Conservation (phyloP, 352 stramenopile species). For the Phytopythium boreale region DNA sequence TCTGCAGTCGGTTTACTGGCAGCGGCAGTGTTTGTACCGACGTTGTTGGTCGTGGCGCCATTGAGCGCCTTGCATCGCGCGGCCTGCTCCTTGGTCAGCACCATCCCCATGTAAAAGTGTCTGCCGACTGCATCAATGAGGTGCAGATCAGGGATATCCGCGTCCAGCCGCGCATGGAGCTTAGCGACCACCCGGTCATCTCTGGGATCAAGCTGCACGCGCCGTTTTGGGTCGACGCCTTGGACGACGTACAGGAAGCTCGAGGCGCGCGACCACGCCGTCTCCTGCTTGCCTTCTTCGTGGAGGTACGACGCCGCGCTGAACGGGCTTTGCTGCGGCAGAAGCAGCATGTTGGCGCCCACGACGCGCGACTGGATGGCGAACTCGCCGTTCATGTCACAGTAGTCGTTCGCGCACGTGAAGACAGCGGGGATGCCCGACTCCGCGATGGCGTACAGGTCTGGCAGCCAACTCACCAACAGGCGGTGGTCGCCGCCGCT, state of each 20-base stretch:
- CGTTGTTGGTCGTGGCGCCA: background rate
- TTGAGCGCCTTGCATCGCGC: slow-evolving; percentile 43
- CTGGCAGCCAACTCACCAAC: slow-evolving; percentile 72
- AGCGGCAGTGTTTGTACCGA: background rate
- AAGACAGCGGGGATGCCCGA: slow-evolving; percentile 59
- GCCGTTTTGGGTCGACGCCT: slow-evolving; percentile 31
- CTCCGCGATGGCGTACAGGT: slow-evolving; percentile 52
- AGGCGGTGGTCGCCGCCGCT: slow-evolving; percentile 22
- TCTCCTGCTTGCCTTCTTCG: slow-evolving; percentile 62
- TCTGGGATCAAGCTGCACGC: slow-evolving; percentile 9
- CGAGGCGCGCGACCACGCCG: slow-evolving; percentile 61
- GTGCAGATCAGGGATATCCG: slow-evolving; percentile 37
- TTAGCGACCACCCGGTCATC: slow-evolving; percentile 8
- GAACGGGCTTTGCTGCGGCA: slow-evolving; percentile 73
- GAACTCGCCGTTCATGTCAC: slow-evolving; percentile 79
- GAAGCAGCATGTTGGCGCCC: slow-evolving; percentile 52
- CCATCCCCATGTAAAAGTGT: slow-evolving; percentile 57
- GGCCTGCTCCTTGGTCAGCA: slow-evolving; percentile 67
- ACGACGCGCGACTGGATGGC: slow-evolving; percentile 62
- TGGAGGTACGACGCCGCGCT: slow-evolving; percentile 70
- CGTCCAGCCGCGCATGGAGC: slow-evolving; percentile 45
- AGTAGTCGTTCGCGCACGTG: slow-evolving; percentile 76
- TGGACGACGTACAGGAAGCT: slow-evolving; percentile 68
- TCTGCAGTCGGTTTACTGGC: background rate
- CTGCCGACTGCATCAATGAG: slow-evolving; percentile 51